Evolutionary conservation across 768 basidiomycete genomes (phyloP), one percentile per base, ranked within the genome.

Genomic region (Tylopilus cervinicoccineus): DNA sequence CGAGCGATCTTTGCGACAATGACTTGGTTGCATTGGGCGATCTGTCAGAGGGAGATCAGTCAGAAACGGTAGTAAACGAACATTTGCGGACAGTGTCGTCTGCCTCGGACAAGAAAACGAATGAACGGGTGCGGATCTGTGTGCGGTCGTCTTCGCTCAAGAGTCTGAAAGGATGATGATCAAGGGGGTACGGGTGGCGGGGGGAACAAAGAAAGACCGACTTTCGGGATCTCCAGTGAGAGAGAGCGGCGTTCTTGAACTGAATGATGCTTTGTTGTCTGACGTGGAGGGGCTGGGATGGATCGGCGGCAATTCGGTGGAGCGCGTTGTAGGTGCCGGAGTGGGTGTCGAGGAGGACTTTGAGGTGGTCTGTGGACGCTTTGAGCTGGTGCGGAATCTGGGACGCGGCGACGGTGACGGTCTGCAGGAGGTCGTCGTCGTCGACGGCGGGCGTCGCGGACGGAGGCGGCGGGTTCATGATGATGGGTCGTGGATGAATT

Each of bases 191-290:
- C 12, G 44, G 26, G 38, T 42, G 38, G 47, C 29, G 36, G 16
- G 10, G 31, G 17, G 41, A 38, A n/a, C 31, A 29, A 41, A 13
- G 38, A 20, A 42, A 16, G 20, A 54, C 77, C 61, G 55, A 88
- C 90, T 81, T 89, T 70, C 83, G 71, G 27, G 83, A 84, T 61
- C 78, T 75, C 93, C 93, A 95, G 59, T 88, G 84, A 41, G 69
- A 69, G 4, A 83, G 64, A 3, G 83, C 84, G 2, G 77, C 75
- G 57, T 93, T 94, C 70, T 94, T 94, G 72, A 93, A 87, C 60
- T 92, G 90, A 47, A 94, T 86, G 53, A 91, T 88, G 22, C 86
- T 82, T 63, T 88, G 87, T 56, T 87, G 79, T 34, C 92, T 81
- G 42, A 93, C 77, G 14, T 70, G 70, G 31, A 86, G 64, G 13